Percentiles rank a stretch among this genome's conserved stretches.
phyloP scores from a whole-genome alignment of 345 rosid species.

The Eutrema yunnanense region DNA sequence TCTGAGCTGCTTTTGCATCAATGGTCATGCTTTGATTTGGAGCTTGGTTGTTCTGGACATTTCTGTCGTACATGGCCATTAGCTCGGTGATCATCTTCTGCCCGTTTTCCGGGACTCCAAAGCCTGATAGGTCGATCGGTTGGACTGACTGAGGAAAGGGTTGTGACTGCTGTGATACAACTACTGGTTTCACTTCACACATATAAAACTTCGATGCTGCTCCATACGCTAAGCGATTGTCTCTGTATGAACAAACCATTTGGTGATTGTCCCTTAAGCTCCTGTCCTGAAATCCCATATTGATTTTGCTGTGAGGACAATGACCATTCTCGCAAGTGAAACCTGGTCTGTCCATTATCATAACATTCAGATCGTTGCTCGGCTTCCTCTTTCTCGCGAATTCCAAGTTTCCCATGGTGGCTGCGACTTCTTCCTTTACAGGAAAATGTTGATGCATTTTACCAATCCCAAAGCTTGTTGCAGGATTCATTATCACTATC shows the following conservation, averaged over 20 bases:
- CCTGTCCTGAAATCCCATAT: conserved; percentile 51
- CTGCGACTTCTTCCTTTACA: conserved; percentile 48
- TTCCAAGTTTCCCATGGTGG: conserved; percentile 25
- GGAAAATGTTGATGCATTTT: conserved; percentile 32
- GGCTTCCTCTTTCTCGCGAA: conserved; percentile 54
- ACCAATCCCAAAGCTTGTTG: conserved; percentile 26
- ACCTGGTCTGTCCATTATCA: conserved; percentile 31
- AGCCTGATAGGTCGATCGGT: conserved; percentile 32
- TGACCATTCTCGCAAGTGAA: conserved; percentile 51
- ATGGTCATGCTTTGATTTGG: conserved; percentile 14
- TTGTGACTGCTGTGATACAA: conserved; percentile 12
- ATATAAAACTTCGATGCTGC: conserved; percentile 33
- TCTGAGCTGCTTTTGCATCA: conserved; percentile 40
- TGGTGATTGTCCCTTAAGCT: conserved; percentile 70
- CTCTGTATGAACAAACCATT: conserved; percentile 40
- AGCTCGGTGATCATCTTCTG: conserved; percentile 48
- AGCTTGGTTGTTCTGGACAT: conserved; percentile 31
- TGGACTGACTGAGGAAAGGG: conserved; percentile 34
- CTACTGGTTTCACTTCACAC: conserved; percentile 20
- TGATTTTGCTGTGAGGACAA: conserved; percentile 51
- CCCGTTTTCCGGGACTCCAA: conserved; percentile 51
- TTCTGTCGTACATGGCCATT: conserved; percentile 45
- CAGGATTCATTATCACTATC: conserved; percentile 30
- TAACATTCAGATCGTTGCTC: conserved; percentile 23
- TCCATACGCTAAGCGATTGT: conserved; percentile 30